Conservation (phyloP, 2,329 filamentous ascomycete species). For the Chrysoporthe puriensis region DNA sequence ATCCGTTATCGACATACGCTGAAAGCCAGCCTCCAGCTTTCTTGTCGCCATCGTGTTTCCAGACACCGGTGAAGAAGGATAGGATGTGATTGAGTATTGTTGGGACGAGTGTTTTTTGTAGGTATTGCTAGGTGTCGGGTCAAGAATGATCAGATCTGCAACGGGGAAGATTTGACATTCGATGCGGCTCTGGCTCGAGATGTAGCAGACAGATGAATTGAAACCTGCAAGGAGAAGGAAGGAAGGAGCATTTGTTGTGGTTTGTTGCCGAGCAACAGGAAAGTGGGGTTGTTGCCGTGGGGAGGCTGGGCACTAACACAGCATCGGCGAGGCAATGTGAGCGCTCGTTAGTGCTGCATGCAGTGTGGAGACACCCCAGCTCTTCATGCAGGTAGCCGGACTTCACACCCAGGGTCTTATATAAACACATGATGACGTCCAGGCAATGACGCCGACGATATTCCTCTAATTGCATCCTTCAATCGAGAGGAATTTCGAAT, state of each 20-base stretch:
- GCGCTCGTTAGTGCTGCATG: neutral
- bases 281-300: slow-evolving; percentile 8
- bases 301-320: slow-evolving; percentile 6
- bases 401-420: too few relatives aligned
- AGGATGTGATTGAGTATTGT: slow-evolving; percentile 4
- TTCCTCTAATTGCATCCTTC: neutral
- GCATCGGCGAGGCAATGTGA: neutral
- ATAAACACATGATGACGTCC: neutral
- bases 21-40: slow-evolving; percentile 82
- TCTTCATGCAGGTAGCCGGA: neutral
- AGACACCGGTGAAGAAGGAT: neutral
- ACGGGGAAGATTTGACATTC: too few relatives aligned
- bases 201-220: neutral
- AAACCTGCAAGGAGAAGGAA: slow-evolving; percentile 15
- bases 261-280: slow-evolving; percentile 22
- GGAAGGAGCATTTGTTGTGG: slow-evolving; percentile 14
- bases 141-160: neutral
- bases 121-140: neutral
- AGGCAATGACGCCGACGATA: neutral
- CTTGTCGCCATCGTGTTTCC: slow-evolving; percentile 62
- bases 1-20: slow-evolving; percentile 86
- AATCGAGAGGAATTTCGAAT: neutral
- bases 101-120: slow-evolving; percentile 4
- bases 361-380: neutral
- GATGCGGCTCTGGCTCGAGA: neutral